These are phyloP conservation scores for Scortechinia acanthostroma DNA, from an alignment of 2,329 filamentous ascomycete genomes.

Conservation along the genomic window DNA sequence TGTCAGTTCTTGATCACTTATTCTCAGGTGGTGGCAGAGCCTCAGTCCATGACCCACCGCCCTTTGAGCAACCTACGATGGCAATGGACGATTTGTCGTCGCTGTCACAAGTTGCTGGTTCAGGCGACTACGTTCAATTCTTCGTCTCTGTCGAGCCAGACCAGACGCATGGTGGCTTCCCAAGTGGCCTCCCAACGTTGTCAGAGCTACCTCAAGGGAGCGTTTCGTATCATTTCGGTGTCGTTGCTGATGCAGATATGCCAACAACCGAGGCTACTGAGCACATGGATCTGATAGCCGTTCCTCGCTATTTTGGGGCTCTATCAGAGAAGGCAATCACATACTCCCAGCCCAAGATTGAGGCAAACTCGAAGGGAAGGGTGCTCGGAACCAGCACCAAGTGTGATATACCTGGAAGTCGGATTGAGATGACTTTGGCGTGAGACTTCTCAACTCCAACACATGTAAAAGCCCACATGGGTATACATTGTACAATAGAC, in stretches of 20 bases:
- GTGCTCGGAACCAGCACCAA: slow-evolving; percentile 14
- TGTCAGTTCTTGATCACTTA: slow-evolving; percentile 8
- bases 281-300: slow-evolving; percentile 10
- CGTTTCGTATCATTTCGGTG: not conserved
- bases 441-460: too few relatives aligned
- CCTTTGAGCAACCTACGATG: too few relatives aligned
- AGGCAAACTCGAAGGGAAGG: not conserved
- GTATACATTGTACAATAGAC: too few relatives aligned
- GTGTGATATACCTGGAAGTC: slow-evolving; percentile 20
- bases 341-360: slow-evolving; percentile 7
- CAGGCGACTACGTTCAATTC: slow-evolving; percentile 28
- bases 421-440: slow-evolving; percentile 8
- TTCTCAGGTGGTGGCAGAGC: not conserved
- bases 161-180: not conserved
- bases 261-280: not conserved
- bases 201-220: too few relatives aligned
- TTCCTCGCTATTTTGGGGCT: slow-evolving; percentile 23
- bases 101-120: slow-evolving; percentile 24
- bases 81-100: slow-evolving; percentile 23
- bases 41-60: not conserved
- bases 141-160: slow-evolving; percentile 19
- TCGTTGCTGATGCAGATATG: not conserved
- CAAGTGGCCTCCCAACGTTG: too few relatives aligned
- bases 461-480: too few relatives aligned
- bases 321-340: slow-evolving; percentile 26